These are phyloP conservation scores for Heterococcus sp. DNA, from an alignment of 108 stramenopile genomes.

Conservation along the genomic window DNA sequence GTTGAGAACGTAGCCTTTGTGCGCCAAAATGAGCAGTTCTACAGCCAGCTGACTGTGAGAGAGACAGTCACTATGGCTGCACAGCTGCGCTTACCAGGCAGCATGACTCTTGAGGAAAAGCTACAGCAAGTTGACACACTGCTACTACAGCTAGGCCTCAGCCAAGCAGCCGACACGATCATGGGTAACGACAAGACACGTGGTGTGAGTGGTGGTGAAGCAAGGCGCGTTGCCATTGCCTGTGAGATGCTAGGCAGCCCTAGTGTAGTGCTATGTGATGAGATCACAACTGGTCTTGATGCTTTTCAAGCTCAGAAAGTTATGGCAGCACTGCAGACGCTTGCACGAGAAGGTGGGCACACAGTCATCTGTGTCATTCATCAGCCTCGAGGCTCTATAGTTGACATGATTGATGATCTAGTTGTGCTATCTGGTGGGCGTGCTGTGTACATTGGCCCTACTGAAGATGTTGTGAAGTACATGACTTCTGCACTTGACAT, in stretches of 20 bases:
- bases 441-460: conserved; percentile 43
- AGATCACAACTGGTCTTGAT: conserved; percentile 10
- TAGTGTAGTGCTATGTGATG: conserved; percentile 59
- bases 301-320: conserved; percentile 26
- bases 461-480: conserved; percentile 8
- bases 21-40: conserved; percentile 53
- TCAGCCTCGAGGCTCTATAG: conserved; percentile 52
- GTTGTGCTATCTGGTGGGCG: conserved; percentile 51
- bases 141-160: conserved; percentile 42
- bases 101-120: conserved; percentile 29
- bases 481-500: conserved; percentile 7
- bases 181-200: conserved; percentile 28
- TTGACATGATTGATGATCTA: conserved; percentile 52
- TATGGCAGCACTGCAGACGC: conserved; percentile 19
- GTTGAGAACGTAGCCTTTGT: conserved; percentile 34
- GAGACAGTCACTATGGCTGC: conserved; percentile 57
- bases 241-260: conserved; percentile 65
- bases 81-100: conserved; percentile 43
- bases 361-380: conserved; percentile 41
- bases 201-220: conserved; percentile 59
- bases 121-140: conserved; percentile 35
- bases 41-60: conserved; percentile 57
- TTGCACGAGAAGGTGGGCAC: conserved; percentile 34
- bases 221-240: conserved; percentile 55
- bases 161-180: conserved; percentile 7